Conservation (phyloP, 371 early-diverging fungal genomes). For the Actinomucor elegans region DNA sequence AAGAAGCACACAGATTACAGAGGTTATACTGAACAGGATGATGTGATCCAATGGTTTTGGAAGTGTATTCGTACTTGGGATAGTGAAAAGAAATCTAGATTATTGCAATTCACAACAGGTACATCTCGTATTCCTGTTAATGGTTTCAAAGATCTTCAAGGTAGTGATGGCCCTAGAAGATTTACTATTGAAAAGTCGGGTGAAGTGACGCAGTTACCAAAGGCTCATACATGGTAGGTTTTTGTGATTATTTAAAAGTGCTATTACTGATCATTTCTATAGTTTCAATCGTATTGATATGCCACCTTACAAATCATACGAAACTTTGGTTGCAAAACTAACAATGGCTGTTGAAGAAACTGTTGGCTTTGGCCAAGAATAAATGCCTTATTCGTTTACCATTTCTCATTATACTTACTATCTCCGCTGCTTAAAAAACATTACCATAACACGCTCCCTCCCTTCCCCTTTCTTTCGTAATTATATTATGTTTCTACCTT, state of each 20-base stretch:
- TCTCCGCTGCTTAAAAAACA: no score
- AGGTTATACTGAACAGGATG: slow-evolving; percentile 95
- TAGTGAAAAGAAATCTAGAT: slow-evolving; percentile 90
- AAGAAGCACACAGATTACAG: slow-evolving; percentile 98
- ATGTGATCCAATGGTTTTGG: slow-evolving; percentile 98
- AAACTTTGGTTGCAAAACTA: slow-evolving; percentile 76
- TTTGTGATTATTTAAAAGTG: background rate
- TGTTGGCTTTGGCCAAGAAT: slow-evolving; percentile 84
- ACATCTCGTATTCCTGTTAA: slow-evolving; percentile 98
- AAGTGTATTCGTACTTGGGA: slow-evolving; percentile 88
- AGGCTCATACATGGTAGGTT: slow-evolving; percentile 92
- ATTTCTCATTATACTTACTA: background rate
- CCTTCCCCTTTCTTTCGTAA: background rate
- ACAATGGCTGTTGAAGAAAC: slow-evolving; percentile 95
- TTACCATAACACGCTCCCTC: no score
- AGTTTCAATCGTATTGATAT: slow-evolving; percentile 96
- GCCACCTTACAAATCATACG: slow-evolving; percentile 84
- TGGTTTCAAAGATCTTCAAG: slow-evolving; percentile 98
- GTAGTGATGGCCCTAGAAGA: slow-evolving; percentile 93
- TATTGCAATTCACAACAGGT: slow-evolving; percentile 98
- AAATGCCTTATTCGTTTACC: slow-evolving; percentile 16
- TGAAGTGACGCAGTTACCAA: slow-evolving; percentile 87
- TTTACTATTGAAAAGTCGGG: slow-evolving; percentile 97
- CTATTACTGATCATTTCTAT: background rate
- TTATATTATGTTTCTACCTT: background rate